Base-by-base conservation (phyloP, 2,329 filamentous ascomycete species). In the Tolypocladium cylindrosporum region DNA sequence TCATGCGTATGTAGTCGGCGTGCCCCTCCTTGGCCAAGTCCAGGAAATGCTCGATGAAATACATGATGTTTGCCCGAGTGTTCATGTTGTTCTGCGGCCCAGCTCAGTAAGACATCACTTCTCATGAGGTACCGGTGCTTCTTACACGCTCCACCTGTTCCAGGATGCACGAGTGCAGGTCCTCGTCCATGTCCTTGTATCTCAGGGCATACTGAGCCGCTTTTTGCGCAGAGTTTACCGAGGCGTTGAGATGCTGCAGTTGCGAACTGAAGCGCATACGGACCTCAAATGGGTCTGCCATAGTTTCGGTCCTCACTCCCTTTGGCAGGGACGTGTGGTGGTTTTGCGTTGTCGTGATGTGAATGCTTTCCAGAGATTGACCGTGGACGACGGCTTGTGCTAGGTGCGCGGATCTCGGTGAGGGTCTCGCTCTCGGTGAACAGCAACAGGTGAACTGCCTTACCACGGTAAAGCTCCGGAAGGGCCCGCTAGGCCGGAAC, bases 41-140 rank as follows among this genome's bases (percentile, higher is more conserved):
- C 69, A 95, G 89, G 64, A 99, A 90, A 65, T 93, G 89, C 69
- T 97, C 93, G 68, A 99, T 88, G 74, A 99, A 99, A 75, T 96
- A 99, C 89, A 99, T 96, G 72, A 99, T 97, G 71, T 99, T 99
- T 59, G 94, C 95, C 60, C 93, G 83, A 55, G 88, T 96, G 74
- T 99, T 99, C 89, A 99, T 96, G 64, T 90, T 93, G 64, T 90
- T 96, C 83, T 92, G 54, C 39, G 19, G 21, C 7, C 14, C 24
- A 37, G n/a, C 27, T 58, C 37, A 60, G 54, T 39, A 24, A 39
- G 10, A 31, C 2, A 13, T 27, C 27, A n/a, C 19, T 14, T 37
- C 6, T 11, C 2, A 24, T 13, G 31, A 24, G 24, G 8, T 10
- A 6, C 1, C 24, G 24, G 7, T 5, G 14, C 7, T 39, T 14